Conservation (phyloP, 2,329 filamentous ascomycete genomes). For the Penicillium brasilianum region DNA sequence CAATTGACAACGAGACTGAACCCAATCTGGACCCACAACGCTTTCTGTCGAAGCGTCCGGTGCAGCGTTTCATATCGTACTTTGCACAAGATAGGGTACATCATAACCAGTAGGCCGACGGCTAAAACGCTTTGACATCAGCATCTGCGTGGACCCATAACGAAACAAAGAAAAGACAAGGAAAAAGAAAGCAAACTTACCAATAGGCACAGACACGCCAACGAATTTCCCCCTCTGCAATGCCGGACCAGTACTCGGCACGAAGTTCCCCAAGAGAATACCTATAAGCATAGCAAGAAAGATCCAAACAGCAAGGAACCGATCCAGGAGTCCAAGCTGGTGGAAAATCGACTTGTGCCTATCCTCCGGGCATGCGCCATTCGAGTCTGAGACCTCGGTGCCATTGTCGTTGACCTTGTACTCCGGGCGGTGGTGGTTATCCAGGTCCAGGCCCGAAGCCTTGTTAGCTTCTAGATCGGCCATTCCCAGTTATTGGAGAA, state of each 20-base stretch:
- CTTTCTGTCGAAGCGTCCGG: slow-evolving; percentile 63
- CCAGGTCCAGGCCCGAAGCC: slow-evolving; percentile 11
- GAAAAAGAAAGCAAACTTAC: slow-evolving; percentile 45
- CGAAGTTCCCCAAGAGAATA: slow-evolving; percentile 77
- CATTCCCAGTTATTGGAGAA: background rate
- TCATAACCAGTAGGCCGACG: slow-evolving; percentile 85
- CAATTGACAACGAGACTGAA: slow-evolving; percentile 82
- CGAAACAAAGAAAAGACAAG: slow-evolving; percentile 6
- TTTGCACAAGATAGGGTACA: slow-evolving; percentile 92
- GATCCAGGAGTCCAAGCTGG: slow-evolving; percentile 64
- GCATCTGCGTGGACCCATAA: slow-evolving; percentile 2
- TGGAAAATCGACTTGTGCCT: slow-evolving; percentile 45
- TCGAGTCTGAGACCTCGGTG: slow-evolving; percentile 8
- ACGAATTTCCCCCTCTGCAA: slow-evolving; percentile 75
- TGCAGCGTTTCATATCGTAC: slow-evolving; percentile 79
- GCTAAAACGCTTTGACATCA: slow-evolving; percentile 54
- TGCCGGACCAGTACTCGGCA: slow-evolving; percentile 63
- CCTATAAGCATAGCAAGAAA: slow-evolving; percentile 77
- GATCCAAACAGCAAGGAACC: slow-evolving; percentile 73
- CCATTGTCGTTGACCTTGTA: slow-evolving; percentile 10
- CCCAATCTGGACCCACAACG: slow-evolving; percentile 77
- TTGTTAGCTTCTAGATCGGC: slow-evolving; percentile 20
- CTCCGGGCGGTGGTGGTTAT: background rate
- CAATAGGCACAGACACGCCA: slow-evolving; percentile 70
- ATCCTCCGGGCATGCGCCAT: background rate